Evolutionary conservation across 495 filamentous ascomycete species (phyloP).

Genomic region (Oleoguttula mirabilis): DNA sequence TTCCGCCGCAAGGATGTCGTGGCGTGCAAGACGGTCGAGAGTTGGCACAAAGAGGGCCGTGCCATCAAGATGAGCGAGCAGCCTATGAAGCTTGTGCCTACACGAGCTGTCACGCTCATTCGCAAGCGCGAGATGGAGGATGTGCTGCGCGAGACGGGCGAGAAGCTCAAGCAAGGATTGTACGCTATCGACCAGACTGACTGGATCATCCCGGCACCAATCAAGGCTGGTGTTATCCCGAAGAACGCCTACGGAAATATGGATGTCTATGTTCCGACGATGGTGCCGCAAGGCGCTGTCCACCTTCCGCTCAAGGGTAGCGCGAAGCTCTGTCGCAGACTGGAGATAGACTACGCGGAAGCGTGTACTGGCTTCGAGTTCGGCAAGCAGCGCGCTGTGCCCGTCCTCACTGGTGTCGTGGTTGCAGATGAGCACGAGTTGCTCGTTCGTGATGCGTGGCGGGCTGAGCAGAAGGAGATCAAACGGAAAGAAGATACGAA

Average conservation of each 20-base stretch:
- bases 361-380: slow-evolving; percentile 97
- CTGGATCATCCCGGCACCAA: slow-evolving; percentile 82
- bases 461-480: slow-evolving; percentile 64
- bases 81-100: slow-evolving; percentile 76
- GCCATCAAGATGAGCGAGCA: slow-evolving; percentile 54
- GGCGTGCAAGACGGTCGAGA: slow-evolving; percentile 79
- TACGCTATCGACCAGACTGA: slow-evolving; percentile 81
- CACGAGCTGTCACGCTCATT: slow-evolving; percentile 78
- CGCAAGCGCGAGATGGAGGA: slow-evolving; percentile 86
- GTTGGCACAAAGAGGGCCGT: slow-evolving; percentile 94
- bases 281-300: slow-evolving; percentile 75
- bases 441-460: slow-evolving; percentile 65
- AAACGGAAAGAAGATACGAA: slow-evolving; percentile 71
- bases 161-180: slow-evolving; percentile 74
- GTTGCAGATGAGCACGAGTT: slow-evolving; percentile 69
- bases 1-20: slow-evolving; percentile 70
- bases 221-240: slow-evolving; percentile 71
- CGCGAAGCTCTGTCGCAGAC: slow-evolving; percentile 64
- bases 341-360: slow-evolving; percentile 83
- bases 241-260: slow-evolving; percentile 96
- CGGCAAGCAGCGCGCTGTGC: slow-evolving; percentile 80
- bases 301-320: slow-evolving; percentile 72
- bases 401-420: slow-evolving; percentile 81
- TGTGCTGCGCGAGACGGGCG: slow-evolving; percentile 60
- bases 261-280: slow-evolving; percentile 83